These are phyloP conservation scores for Globisporangium nagaii DNA, from an alignment of 352 stramenopile genomes.

Conservation along the genomic window DNA sequence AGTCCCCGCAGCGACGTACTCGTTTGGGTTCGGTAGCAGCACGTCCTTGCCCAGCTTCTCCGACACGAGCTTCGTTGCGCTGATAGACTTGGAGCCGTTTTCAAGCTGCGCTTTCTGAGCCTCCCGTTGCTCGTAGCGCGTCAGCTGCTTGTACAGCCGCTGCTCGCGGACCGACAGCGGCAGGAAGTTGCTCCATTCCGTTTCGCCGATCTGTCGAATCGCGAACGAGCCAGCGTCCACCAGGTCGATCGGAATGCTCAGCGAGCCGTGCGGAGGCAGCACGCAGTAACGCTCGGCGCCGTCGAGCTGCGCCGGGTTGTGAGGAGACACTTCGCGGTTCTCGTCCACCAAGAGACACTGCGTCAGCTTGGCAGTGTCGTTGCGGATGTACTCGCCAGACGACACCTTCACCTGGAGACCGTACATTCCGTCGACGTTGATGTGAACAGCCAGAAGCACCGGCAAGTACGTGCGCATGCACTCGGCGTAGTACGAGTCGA, in stretches of 20 bases:
- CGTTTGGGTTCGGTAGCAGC: conserved; percentile 37
- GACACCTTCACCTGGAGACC: conserved; percentile 77
- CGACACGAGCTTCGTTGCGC: conserved; percentile 41
- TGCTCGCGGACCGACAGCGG: conserved; percentile 66
- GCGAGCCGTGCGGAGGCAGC: conserved; percentile 36
- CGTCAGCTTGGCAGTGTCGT: conserved; percentile 72
- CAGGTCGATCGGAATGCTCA: conserved; percentile 74
- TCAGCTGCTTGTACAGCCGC: conserved; percentile 69
- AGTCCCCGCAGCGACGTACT: conserved; percentile 42
- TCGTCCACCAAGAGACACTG: conserved; percentile 68
- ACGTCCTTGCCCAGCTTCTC: conserved; percentile 70
- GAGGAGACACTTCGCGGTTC: conserved; percentile 30
- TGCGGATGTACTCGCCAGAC: conserved; percentile 66
- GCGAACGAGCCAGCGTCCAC: conserved; percentile 65
- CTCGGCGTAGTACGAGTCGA: conserved; percentile 74
- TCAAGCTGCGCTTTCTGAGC: conserved; percentile 53
- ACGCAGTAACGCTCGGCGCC: conserved; percentile 48
- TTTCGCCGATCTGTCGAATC: conserved; percentile 82
- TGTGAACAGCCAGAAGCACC: conserved; percentile 59
- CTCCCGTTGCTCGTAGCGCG: conserved; percentile 63
- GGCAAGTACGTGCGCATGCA: conserved; percentile 67
- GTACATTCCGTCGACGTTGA: conserved; percentile 65
- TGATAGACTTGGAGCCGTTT: conserved; percentile 30
- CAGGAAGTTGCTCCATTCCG: conserved; percentile 79
- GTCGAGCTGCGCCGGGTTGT: conserved; percentile 54